These are phyloP conservation scores for Colletotrichum sp. DNA, from an alignment of 2,329 filamentous ascomycete species.

Conservation along the genomic window DNA sequence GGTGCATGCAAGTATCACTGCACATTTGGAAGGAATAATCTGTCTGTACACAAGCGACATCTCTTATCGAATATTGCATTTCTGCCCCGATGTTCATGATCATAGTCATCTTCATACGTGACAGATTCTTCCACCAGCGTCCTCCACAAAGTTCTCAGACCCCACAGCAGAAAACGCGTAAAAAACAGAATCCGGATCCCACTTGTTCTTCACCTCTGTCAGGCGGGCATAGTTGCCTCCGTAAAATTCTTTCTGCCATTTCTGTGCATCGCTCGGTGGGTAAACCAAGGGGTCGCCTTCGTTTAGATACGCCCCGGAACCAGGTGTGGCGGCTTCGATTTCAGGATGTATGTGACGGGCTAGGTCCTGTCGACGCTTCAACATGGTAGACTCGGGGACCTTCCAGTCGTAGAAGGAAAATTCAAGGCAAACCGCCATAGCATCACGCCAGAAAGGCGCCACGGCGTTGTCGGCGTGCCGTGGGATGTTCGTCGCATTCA, in stretches of 20 bases:
- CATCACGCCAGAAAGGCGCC: neutral
- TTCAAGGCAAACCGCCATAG: neutral
- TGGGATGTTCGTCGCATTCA: neutral
- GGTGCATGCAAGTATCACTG: too few relatives aligned
- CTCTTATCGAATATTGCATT: too few relatives aligned
- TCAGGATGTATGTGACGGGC: constrained; percentile 22
- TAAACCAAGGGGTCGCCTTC: constrained; percentile 49
- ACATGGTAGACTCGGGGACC: neutral
- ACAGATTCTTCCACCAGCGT: neutral
- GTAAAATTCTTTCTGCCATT: constrained; percentile 31
- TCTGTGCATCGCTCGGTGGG: constrained; percentile 32
- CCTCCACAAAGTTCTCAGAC: constrained; percentile 47
- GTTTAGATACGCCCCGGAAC: constrained; percentile 51
- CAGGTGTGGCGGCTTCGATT: constrained; percentile 40
- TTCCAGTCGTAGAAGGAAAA: neutral
- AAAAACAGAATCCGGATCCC: constrained; percentile 42
- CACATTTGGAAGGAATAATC: too few relatives aligned
- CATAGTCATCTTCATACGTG: neutral
- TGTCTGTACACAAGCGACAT: too few relatives aligned
- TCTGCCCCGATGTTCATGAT: neutral
- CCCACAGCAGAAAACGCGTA: constrained; percentile 53
- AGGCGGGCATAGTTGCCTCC: constrained; percentile 29
- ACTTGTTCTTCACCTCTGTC: constrained; percentile 30
- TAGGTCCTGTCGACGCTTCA: neutral
- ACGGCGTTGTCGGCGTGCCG: neutral